Evolutionary conservation across 164 flowering plant genomes (phyloP).

Genomic region (Sextonia rubra): DNA sequence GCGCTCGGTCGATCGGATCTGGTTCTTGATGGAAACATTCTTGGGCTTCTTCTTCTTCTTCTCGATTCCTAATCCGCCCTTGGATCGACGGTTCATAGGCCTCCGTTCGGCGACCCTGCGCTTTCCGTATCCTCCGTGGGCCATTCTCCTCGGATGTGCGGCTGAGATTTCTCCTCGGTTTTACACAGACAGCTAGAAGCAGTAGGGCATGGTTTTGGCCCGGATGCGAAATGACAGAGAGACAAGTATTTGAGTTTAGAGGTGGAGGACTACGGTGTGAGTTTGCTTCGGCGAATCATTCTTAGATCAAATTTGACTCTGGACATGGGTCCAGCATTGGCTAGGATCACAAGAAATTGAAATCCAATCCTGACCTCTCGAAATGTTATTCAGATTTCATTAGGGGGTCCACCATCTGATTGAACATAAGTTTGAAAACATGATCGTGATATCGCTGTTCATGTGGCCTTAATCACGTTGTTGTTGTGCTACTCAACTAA

Average conservation of each 20-base stretch:
- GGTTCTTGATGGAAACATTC: slow-evolving; percentile 77
- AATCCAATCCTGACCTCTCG: too few relatives aligned
- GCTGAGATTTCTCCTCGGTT: neutral
- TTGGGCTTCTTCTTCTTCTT: slow-evolving; percentile 46
- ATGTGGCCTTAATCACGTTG: too few relatives aligned
- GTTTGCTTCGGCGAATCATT: neutral
- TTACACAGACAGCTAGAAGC: too few relatives aligned
- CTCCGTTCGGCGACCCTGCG: slow-evolving; percentile 44
- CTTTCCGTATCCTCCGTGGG: slow-evolving; percentile 76
- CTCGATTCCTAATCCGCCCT: slow-evolving; percentile 26
- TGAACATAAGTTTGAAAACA: too few relatives aligned
- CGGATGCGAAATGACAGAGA: neutral
- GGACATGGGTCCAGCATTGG: too few relatives aligned
- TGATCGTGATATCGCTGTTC: too few relatives aligned
- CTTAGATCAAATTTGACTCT: too few relatives aligned
- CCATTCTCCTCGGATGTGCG: slow-evolving; percentile 33
- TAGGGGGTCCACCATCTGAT: too few relatives aligned
- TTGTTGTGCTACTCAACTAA: too few relatives aligned
- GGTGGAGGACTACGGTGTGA: neutral
- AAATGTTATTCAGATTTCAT: too few relatives aligned
- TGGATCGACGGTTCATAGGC: slow-evolving; percentile 42
- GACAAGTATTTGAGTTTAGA: neutral
- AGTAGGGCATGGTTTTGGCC: neutral
- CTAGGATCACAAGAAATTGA: too few relatives aligned
- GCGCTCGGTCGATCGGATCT: slow-evolving; percentile 85